Evolutionary conservation across 768 basidiomycete species (phyloP), one percentile per base, ranked within the genome.

Genomic region (Pulveroboletus ravenelii): DNA sequence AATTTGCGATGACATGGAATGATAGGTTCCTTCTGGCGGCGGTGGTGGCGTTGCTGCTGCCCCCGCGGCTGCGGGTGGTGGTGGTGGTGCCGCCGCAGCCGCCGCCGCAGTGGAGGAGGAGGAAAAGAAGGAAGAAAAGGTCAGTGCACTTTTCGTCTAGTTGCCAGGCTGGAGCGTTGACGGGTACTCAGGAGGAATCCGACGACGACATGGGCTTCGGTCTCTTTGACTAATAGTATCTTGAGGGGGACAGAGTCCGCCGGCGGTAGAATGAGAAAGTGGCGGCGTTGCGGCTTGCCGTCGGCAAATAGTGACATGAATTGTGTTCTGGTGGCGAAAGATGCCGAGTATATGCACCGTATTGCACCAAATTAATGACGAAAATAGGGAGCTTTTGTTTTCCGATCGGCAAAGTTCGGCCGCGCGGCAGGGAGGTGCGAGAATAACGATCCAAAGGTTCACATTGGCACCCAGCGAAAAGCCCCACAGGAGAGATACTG

Each of bases 161-260:
- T 40, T 14, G 45, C 42, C 14, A 44, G 23, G 41, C 51, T 3
- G 45, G 31, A 5, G 13, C 17, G 31, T 46, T 53, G 37, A 57
- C 51, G 2, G 35, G 47, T 37, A 31, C 25, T 34, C 67, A 92
- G 87, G 88, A 91, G 74, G 91, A 94, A 70, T 91, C 89, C 48
- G 93, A 95, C 79, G 94, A 96, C 62, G 94, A 96, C 75, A 96
- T 96, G 93, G 93, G 93, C 78, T 97, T 97, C 74, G 93, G 93
- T 77, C 81, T 96, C 57, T 96, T 96, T 79, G 93, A 96, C 78
- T 96, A 85, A 78, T 34, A 23, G 35, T 39, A 43, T 54, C 15
- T 38, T 18, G 20, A 37, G 20, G 20, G 41, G 38, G 32, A 12
- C 25, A 15, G 38, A n/a, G 17, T 32, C 12, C 45, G 48, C 57